phyloP scores from a whole-genome alignment of 164 flowering plant species.

The Annona cherimola region DNA sequence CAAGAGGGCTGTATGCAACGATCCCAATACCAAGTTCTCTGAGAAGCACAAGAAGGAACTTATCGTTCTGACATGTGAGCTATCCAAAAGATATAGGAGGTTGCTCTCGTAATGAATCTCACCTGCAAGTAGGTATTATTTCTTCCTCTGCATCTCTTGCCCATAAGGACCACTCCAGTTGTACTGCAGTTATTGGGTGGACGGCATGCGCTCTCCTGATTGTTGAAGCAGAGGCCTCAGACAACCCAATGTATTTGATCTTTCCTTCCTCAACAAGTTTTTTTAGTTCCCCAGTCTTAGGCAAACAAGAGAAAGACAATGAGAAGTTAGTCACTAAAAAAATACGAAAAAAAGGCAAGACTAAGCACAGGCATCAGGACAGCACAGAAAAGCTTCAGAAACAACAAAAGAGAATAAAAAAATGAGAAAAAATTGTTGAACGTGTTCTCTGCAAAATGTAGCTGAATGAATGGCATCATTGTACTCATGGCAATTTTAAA shows the following conservation, averaged over 20 bases:
- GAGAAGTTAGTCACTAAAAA: background rate
- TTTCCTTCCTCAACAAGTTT: conserved; percentile 27
- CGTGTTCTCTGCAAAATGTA: conserved; percentile 20
- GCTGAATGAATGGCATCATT: background rate
- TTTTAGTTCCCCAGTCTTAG: conserved; percentile 20
- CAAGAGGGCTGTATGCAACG: conserved; percentile 56
- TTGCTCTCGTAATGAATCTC: background rate
- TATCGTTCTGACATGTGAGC: background rate
- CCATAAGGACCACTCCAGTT: conserved; percentile 23
- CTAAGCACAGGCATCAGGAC: background rate
- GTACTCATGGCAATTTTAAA: too few species aligned
- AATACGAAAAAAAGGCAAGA: background rate
- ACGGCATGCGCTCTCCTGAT: conserved; percentile 30
- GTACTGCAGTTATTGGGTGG: conserved; percentile 27
- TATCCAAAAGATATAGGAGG: background rate
- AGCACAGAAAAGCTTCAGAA: too few species aligned
- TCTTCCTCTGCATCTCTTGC: conserved; percentile 14
- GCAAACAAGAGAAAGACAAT: background rate
- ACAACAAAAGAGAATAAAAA: background rate
- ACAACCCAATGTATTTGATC: conserved; percentile 23
- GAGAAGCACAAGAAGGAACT: conserved; percentile 2
- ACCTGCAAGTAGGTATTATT: conserved; percentile 26
- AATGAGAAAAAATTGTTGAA: conserved; percentile 19
- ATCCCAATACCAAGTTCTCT: conserved; percentile 50
- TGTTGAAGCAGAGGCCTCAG: conserved; percentile 25